A percentile compares a stretch with the other conserved stretches of the same genome.
Conservation (phyloP, 2,329 filamentous ascomycete species). For the Peltaster fructicola region DNA sequence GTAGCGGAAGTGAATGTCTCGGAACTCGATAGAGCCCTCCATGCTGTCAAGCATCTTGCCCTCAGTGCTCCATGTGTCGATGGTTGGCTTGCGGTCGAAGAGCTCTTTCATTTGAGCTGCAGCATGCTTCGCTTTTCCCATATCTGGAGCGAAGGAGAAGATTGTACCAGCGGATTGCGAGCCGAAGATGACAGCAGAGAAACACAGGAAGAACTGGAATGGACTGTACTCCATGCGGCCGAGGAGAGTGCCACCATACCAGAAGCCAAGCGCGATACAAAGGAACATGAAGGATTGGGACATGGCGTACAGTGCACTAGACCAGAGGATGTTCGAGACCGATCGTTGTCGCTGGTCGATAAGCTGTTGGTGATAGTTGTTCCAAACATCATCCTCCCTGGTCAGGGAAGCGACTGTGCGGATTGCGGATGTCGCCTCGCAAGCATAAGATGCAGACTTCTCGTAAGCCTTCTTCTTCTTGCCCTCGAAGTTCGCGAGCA, state of each 20-base stretch:
- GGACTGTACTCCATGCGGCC: conserved; percentile 51
- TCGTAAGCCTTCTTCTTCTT: conserved; percentile 68
- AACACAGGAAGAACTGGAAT: conserved; percentile 87
- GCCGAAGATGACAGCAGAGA: conserved; percentile 74
- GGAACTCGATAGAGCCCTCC: conserved; percentile 72
- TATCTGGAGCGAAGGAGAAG: conserved; percentile 80
- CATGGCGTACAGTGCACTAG: conserved; percentile 62
- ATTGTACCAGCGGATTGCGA: conserved; percentile 80
- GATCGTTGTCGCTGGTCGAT: conserved; percentile 49
- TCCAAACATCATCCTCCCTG: conserved; percentile 63
- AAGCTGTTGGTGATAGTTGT: conserved; percentile 50
- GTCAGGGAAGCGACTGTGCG: conserved; percentile 85
- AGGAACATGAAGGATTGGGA: conserved; percentile 74
- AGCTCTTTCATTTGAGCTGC: conserved; percentile 64
- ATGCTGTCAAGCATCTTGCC: conserved; percentile 46
- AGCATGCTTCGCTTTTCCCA: conserved; percentile 80
- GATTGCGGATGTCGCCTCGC: conserved; percentile 85
- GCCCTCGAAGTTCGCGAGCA: conserved; percentile 61
- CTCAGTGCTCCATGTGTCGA: conserved; percentile 63
- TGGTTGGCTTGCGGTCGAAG: conserved; percentile 64
- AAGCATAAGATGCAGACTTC: conserved; percentile 68
- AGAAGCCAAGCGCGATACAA: conserved; percentile 76
- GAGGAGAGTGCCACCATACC: conserved; percentile 72
- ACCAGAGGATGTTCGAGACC: conserved; percentile 56
- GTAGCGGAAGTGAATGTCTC: conserved; percentile 85